Evolutionary conservation across 2,329 filamentous ascomycete genomes (phyloP).

Genomic region (Aspergillus quadrilineatus): DNA sequence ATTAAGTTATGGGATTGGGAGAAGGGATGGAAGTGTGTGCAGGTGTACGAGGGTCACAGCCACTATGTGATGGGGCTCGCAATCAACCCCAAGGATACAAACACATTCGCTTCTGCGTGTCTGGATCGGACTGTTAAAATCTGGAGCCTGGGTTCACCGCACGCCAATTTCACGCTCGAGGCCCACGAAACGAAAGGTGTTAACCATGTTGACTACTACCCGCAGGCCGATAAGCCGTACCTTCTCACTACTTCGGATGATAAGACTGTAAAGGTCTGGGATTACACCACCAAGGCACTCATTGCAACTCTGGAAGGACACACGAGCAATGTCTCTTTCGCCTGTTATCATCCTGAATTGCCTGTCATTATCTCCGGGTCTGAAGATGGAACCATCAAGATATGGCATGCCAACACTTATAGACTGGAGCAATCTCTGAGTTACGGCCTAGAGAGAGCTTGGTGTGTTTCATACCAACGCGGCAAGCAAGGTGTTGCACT

Average conservation of each 20-base stretch:
- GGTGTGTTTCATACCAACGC: conserved; percentile 95
- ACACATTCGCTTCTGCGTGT: conserved; percentile 90
- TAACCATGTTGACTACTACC: conserved; percentile 91
- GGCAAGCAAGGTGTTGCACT: conserved; percentile 92
- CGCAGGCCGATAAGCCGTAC: conserved; percentile 71
- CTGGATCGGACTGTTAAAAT: conserved; percentile 96
- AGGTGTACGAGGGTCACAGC: conserved; percentile 92
- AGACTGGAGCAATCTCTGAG: conserved; percentile 92
- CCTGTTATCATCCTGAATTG: conserved; percentile 94
- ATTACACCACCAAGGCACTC: conserved; percentile 96
- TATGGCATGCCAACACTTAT: conserved; percentile 99
- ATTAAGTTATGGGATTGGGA: conserved; percentile 99
- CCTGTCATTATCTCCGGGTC: conserved; percentile 97
- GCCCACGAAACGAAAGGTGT: conserved; percentile 97
- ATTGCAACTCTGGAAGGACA: conserved; percentile 97
- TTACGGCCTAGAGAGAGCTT: conserved; percentile 92
- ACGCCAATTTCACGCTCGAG: conserved; percentile 93
- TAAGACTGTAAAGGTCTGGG: conserved; percentile 96
- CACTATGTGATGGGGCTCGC: conserved; percentile 97
- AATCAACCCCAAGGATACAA: conserved; percentile 97
- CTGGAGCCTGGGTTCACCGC: conserved; percentile 91
- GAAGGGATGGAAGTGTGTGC: conserved; percentile 95
- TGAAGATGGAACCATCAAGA: conserved; percentile 94
- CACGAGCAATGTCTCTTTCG: conserved; percentile 96
- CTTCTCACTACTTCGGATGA: conserved; percentile 96